Percentiles rank a stretch among this genome's conserved stretches.
These are phyloP conservation scores for Magnusiomyces fungicola DNA, from an alignment of 1,139 yeast genomes.

Conservation along the genomic window DNA sequence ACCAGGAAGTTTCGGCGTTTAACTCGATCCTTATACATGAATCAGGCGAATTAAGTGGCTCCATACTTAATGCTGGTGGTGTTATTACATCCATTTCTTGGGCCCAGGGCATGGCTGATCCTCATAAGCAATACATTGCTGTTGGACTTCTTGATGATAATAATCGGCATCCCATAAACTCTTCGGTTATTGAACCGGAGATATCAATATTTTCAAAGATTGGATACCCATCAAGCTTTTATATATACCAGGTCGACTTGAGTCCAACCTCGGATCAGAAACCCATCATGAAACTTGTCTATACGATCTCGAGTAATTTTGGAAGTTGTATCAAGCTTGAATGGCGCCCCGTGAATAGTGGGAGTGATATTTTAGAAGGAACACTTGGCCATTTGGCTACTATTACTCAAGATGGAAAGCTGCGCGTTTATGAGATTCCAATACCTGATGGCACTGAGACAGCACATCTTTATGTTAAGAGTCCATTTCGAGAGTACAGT, in stretches of 20 bases:
- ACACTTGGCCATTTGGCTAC: conserved; percentile 43
- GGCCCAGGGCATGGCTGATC: conserved; percentile 28
- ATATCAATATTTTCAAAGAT: conserved; percentile 20
- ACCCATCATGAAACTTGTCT: conserved; percentile 26
- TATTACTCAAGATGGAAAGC: conserved; percentile 55
- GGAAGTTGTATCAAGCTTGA: conserved; percentile 51
- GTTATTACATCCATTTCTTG: conserved; percentile 23
- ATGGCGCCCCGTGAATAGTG: conserved; percentile 40
- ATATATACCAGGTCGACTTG: conserved; percentile 19
- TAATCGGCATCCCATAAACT: conserved; percentile 36
- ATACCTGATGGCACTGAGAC: neutral
- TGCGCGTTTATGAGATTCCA: conserved; percentile 44
- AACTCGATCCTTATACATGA: conserved; percentile 1
- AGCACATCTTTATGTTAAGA: conserved; percentile 28
- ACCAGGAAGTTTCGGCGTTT: conserved; percentile 2
- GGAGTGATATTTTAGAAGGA: conserved; percentile 22
- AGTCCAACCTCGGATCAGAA: conserved; percentile 19
- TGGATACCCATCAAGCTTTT: conserved; percentile 20
- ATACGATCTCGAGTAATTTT: conserved; percentile 38
- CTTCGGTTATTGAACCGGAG: conserved; percentile 16
- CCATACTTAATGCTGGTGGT: conserved; percentile 25
- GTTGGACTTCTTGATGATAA: conserved; percentile 46
- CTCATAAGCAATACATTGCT: conserved; percentile 42
- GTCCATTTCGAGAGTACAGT: conserved; percentile 31
- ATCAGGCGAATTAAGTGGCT: conserved; percentile 9